Evolutionary conservation across 2,329 filamentous ascomycete genomes (phyloP), one percentile per base, ranked within the genome.

Genomic region (Cladosporium halotolerans): DNA sequence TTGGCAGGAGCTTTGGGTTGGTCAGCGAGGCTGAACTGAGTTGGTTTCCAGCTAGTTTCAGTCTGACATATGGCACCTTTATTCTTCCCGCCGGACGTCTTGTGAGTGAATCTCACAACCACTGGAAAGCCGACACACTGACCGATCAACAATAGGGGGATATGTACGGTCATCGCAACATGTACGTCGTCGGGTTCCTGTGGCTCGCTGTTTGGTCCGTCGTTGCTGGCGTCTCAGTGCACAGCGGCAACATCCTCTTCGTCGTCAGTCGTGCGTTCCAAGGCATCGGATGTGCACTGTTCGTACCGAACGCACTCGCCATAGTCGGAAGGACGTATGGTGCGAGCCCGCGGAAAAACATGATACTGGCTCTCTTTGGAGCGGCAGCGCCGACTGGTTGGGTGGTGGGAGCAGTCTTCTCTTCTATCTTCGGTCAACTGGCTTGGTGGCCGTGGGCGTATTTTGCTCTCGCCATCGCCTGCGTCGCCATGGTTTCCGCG

Each of bases 41-140:
- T 14, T 76, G 72, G 73, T 65, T 73, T 49, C 68, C 72, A 38
- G 72, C 73, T 3, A 70, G 63, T 11, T 75, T 73, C 64, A 67
- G 65, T 41, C 58, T 74, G 28, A 73, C 72, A 0, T 68, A 73
- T 11, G 72, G 72, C 14, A 73, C 71, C 3, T 74, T 74, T 58
- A 75, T 75, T 52, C 66, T 75, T 19, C 69, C 73, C 28, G 68
- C 70, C 9, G 73, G 73, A 9, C 66, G 72, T 13, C 56, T 73
- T 2, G 46, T 49, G 33, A 40, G 46, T 14, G 36, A n/a, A 16
- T n/a, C 34, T 13, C 36, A 39, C 3, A 6, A n/a, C 8, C 3
- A 14, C 8, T 9, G 13, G 13, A 3, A 42, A 19, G 40, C 8
- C 7, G 8, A 28, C 40, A 9, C 16, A 14, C 14, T 42, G 13